These are phyloP conservation scores for Vaccinium myrtillus DNA, from an alignment of 148 eudicot genomes.

Conservation along the genomic window DNA sequence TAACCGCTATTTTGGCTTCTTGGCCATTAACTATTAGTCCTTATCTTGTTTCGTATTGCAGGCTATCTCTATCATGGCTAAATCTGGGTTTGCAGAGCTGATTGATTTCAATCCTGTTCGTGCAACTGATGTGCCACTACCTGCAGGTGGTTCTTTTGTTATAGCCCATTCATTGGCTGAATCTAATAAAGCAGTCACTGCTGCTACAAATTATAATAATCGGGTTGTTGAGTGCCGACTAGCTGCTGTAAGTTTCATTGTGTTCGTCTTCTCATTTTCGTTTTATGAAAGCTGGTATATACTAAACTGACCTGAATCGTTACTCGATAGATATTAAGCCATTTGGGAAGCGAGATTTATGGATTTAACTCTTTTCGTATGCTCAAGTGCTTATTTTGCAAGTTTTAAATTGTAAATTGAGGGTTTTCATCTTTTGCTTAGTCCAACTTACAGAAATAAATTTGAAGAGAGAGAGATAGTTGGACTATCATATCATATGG, in stretches of 20 bases:
- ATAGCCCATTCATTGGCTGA: slow-evolving; percentile 96
- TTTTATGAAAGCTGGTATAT: background rate
- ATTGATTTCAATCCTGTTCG: slow-evolving; percentile 95
- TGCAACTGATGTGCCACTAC: slow-evolving; percentile 97
- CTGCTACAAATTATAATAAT: slow-evolving; percentile 95
- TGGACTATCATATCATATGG: background rate
- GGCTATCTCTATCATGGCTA: slow-evolving; percentile 98
- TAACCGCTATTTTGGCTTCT: background rate
- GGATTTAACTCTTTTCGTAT: background rate
- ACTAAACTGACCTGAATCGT: background rate
- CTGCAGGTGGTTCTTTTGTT: slow-evolving; percentile 85
- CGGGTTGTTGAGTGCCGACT: slow-evolving; percentile 97
- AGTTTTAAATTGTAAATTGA: background rate
- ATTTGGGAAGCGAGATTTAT: background rate
- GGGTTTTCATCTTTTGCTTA: background rate
- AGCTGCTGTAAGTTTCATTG: slow-evolving; percentile 58
- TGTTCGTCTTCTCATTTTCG: background rate
- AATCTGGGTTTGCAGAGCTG: slow-evolving; percentile 80
- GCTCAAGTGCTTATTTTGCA: background rate
- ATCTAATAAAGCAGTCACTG: slow-evolving; percentile 96
- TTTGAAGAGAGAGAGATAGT: background rate
- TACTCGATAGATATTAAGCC: background rate
- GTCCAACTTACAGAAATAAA: background rate
- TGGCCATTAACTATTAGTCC: slow-evolving; percentile 2
- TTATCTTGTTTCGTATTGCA: slow-evolving; percentile 25